Base-by-base conservation (phyloP, 129 eudicot genomes). In the Ambrosia artemisiifolia region DNA sequence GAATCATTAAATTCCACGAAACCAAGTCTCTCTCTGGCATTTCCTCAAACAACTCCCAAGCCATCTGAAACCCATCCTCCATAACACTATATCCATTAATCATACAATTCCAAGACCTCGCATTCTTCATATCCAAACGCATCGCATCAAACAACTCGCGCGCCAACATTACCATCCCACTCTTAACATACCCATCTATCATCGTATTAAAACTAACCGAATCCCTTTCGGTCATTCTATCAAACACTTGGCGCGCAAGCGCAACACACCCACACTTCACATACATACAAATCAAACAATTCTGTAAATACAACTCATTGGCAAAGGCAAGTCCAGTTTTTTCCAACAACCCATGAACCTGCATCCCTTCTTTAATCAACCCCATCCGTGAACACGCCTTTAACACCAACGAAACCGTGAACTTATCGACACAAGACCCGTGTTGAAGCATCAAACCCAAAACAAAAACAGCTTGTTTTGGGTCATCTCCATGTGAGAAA, bases 91-190 rank as follows among this genome's bases (percentile, higher is more conserved):
- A 90, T 16, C 91, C 95, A 14, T 81, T 60, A 54, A 90, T 83
- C 87, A 90, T 81, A 44, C 87, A 77, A 80, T 90, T 90, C 91
- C 96, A 87, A 32, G 96, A 71, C 43, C 87, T 80, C 81, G 87
- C 55, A 81, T 83, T 90, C 86, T 76, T 87, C 91, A 78, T 74
- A 72, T 68, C 84, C 60, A 63, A 2, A 14, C 87, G 85, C 85
- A 87, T 43, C 20, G 38, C 5, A 78, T 87, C 95, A 81, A 91
- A 87, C 80, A 91, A 36, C 65, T 83, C 70, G 6, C 86, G 76
- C 3, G 89, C 97, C 13, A 54, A 60, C 50, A 7, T 6, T 40
- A 83, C 68, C 86, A 71, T 79, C 75, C 89, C 89, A 63, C 74
- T 19, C 75, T 88, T 91, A 13, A 82, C 83, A 66, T 91, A 91